Percentiles rank a stretch among this genome's conserved stretches.
phyloP scores from a whole-genome alignment of 2,329 filamentous ascomycete genomes.

The Trichophyton benhamiae region DNA sequence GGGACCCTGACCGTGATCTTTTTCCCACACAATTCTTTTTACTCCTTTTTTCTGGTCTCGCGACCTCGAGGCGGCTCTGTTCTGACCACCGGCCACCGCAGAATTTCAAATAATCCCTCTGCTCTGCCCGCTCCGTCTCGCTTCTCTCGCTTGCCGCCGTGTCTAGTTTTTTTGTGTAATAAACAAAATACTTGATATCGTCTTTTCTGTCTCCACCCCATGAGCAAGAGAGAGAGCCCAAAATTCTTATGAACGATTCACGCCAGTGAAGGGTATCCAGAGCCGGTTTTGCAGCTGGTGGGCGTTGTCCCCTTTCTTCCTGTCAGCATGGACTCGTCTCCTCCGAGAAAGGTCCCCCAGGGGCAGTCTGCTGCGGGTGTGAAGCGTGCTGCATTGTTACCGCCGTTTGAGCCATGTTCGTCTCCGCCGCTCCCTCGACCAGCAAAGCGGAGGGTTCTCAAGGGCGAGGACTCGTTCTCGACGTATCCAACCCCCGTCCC shows the following conservation, averaged over 20 bases:
- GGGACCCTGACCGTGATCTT: slow-evolving; percentile 8
- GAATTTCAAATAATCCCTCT: background rate
- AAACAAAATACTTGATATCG: background rate
- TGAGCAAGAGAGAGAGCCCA: background rate
- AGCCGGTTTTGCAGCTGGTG: background rate
- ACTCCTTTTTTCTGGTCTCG: slow-evolving; percentile 3
- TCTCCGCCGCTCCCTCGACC: slow-evolving; percentile 38
- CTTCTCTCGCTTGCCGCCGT: background rate
- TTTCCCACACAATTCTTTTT: slow-evolving; percentile 8
- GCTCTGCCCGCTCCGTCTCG: background rate
- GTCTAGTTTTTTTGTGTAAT: background rate
- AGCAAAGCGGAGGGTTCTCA: slow-evolving; percentile 36
- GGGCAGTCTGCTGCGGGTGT: slow-evolving; percentile 25
- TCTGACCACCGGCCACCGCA: slow-evolving; percentile 1
- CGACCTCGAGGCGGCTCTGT: slow-evolving; percentile 3
- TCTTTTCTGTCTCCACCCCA: background rate
- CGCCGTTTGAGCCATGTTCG: slow-evolving; percentile 40
- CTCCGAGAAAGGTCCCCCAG: slow-evolving; percentile 22
- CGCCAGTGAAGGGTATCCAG: background rate
- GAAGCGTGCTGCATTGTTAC: slow-evolving; percentile 38
- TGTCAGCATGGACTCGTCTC: slow-evolving; percentile 30
- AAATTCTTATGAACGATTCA: background rate
- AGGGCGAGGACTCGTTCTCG: slow-evolving; percentile 29
- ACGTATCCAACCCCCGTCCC: slow-evolving; percentile 90
- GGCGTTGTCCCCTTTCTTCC: slow-evolving; percentile 7